Evolutionary conservation across 805 yeast genomes (phyloP), one percentile per base, ranked within the genome.

Genomic region (Starmerella geochares): DNA sequence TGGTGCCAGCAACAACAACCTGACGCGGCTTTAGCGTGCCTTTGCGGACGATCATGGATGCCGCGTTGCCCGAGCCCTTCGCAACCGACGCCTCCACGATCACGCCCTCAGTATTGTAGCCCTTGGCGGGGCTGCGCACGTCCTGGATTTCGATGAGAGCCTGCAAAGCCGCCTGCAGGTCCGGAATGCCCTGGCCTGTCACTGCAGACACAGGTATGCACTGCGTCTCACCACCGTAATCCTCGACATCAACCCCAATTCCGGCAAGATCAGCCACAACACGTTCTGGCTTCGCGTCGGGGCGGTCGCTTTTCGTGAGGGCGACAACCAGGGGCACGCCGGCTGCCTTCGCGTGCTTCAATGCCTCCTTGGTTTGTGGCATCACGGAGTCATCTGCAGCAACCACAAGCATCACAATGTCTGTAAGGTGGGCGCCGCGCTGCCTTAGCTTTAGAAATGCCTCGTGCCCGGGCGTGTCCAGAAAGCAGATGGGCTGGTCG

Each of bases 381-480:
- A 83, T 92, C 20, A 92, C 94, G 0, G 96, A 85, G 67, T 92
- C 98, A 64, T 92, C 96, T 2, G 95, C 95, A 0, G 97, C 96
- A 19, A 92, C 95, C 2, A 90, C 97, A 48, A 92, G 72, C 41
- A 92, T 76, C 31, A 92, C 86, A 44, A 92, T 81, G 70, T 92
- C 98, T 0, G 98, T 92, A 38, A 88, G 78, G 57, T 78, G 81
- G 0, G 98, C 97, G 41, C 98, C 98, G 58, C 98, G 75, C 67
- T 90, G 94, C 58, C 98, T 77, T 95, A 92, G 87, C 60, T 87
- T 87, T 56, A 92, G 70, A 62, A 92, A 92, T 0, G 97, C 97
- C 10, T 96, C 94, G 68, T 92, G 98, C 0, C 98, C 98, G 0
- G 98, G 98, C 0, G 98, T 92, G 65, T 92, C 98, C 54, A 92